Conservation (phyloP, 345 rosid species). For the Citrus sinensis region DVS_A1.0 CM039162.1:26592501-26593000, state of each 20-base stretch:
- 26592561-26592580: background rate
- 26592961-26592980: no score
- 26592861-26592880: background rate
- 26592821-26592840: background rate
- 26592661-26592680: slow-evolving; percentile 95
- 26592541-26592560: background rate
- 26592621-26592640: slow-evolving; percentile 59
- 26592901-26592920: no score
- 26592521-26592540: slow-evolving; percentile 21
- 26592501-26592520: slow-evolving; percentile 97
- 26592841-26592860: background rate
- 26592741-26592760: slow-evolving; percentile 9
- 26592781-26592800: slow-evolving; percentile 67
- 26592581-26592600: background rate
- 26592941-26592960: background rate
- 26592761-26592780: slow-evolving; percentile 81
- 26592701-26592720: background rate
- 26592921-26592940: no score
- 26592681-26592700: slow-evolving; percentile 12
- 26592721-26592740: background rate
- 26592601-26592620: slow-evolving; percentile 66
- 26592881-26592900: no score
- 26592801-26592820: slow-evolving; percentile 53
- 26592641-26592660: slow-evolving; percentile 75
- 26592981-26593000: no score